phyloP scores from a whole-genome alignment of 2,329 filamentous ascomycete species.

The Monascus ruber region DNA sequence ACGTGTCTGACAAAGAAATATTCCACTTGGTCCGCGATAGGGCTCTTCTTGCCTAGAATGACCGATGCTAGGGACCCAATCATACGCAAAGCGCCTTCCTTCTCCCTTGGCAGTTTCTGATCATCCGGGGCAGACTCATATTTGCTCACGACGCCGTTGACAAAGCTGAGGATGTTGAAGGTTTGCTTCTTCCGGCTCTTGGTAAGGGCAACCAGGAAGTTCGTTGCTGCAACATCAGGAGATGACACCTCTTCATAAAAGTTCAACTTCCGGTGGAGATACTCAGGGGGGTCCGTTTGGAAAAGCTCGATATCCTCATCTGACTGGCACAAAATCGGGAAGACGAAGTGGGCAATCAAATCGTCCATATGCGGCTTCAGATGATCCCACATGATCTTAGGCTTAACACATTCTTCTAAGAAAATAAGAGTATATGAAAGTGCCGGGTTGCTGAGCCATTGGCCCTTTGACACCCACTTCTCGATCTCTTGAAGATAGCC shows the following conservation, averaged over 20 bases:
- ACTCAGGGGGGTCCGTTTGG: constrained; percentile 87
- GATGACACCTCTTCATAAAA: constrained; percentile 96
- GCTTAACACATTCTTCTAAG: constrained; percentile 92
- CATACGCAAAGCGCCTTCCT: constrained; percentile 94
- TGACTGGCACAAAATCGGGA: constrained; percentile 85
- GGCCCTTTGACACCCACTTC: constrained; percentile 89
- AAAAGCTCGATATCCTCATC: constrained; percentile 91
- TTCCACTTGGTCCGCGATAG: constrained; percentile 93
- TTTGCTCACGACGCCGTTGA: constrained; percentile 87
- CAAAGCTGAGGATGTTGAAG: constrained; percentile 85
- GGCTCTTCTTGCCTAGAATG: constrained; percentile 94
- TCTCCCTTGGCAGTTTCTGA: constrained; percentile 87
- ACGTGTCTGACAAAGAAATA: constrained; percentile 98
- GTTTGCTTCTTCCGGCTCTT: constrained; percentile 93
- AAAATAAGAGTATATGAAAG: constrained; percentile 90
- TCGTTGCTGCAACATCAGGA: constrained; percentile 89
- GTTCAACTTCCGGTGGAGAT: constrained; percentile 92
- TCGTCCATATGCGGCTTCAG: constrained; percentile 89
- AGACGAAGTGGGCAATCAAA: constrained; percentile 86
- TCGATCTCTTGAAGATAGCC: constrained; percentile 91
- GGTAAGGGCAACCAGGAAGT: constrained; percentile 89
- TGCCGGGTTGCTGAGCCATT: constrained; percentile 90
- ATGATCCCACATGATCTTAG: constrained; percentile 92
- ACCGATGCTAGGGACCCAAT: constrained; percentile 91
- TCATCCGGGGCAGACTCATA: constrained; percentile 76